Evolutionary conservation across 2,329 filamentous ascomycete genomes (phyloP), one percentile per base, ranked within the genome.

Genomic region (Talaromyces rugulosus): DNA sequence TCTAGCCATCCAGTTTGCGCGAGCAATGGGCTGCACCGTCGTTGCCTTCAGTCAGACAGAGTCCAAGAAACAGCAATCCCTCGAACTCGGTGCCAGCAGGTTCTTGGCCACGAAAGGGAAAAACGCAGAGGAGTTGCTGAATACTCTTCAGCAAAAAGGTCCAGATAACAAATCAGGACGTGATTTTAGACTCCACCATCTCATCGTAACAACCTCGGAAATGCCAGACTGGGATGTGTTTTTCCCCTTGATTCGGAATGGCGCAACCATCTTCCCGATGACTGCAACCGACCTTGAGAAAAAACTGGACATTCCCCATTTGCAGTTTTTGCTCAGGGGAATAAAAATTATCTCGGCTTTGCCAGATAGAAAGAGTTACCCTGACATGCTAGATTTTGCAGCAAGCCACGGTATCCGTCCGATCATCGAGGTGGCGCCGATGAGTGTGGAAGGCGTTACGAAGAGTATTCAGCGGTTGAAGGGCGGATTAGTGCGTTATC

Each of bases 1-100:
- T 71, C 86, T 92, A 65, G 90, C 85, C 0, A 72, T 94, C 16
- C 80, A 90, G 62, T 92, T 85, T 73, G 87, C 89, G 0, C 86
- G 83, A 67, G 89, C 89, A 1, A 77, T 94, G 1, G 88, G 87
- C 12, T 87, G 87, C 27, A 86, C 91, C 54, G 80, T 86, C 3
- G 79, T 83, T 9, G 84, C 79, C 2, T 85, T 87, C 62, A 85
- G 82, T 4, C 77, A 83, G 2, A 79, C 75, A 1, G 72, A 71
- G 1, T 74, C 74, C 60, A 87, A 87, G 74, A 77, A 74, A 52
- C 70, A 72, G 0, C 84, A 87, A 71, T 82, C 82, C 0, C 66
- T 79, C 50, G 56, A 56, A 27, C 76, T 87, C 66, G 85, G 85
- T 4, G 85, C 84, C 0, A 80, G 83, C 65, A 69, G 69, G 8